Evolutionary conservation across 1,284 basidiomycete genomes (phyloP), one percentile per base, ranked within the genome.

Genomic region (Leccinum griseonigrum): DNA sequence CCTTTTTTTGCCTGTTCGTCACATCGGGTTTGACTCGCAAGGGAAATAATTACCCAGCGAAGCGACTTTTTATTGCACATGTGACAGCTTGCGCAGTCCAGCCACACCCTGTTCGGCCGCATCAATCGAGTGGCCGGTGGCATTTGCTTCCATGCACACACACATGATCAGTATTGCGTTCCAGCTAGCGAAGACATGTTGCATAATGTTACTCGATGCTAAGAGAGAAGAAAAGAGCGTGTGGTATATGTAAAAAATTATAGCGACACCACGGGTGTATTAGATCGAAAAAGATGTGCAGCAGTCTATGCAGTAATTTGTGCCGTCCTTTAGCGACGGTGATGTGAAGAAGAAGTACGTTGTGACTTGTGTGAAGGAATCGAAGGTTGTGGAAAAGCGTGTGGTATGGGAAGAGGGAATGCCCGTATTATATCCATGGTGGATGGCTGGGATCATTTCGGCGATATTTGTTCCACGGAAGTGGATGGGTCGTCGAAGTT

Each of bases 21-120:
- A 26, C 22, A 26, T 26, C 22, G 7, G 36, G 14, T 38, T 38
- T 38, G 36, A 38, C 36, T 90, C 65, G 85, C 76, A 90, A 90
- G 81, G 88, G 36, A 38, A 38, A 16, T 38, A 38, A 38, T 38
- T 38, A 26, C 14, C 36, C 36, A 38, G 36, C 11, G 36, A 38
- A 38, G 36, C 13, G 36, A 38, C 2, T 14, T 4, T 36, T 36
- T 38, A 16, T 38, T 38, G 14, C 36, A 38, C 36, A 38, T 38
- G 36, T 16, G 36, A 14, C 36, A 14, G 36, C 36, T 38, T 38
- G 36, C 36, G 7, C 36, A 38, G 36, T 16, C 36, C 36, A 38
- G 22, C 22, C 22, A 26, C 36, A 38, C 36, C 36, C 36, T 14
- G 6, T 16, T 16, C 36, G 36, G 36, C 36, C 22, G 22, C 36